These are phyloP conservation scores for Aspergillus vadensis DNA, from an alignment of 2,329 filamentous ascomycete genomes.

Conservation along the genomic window DNA sequence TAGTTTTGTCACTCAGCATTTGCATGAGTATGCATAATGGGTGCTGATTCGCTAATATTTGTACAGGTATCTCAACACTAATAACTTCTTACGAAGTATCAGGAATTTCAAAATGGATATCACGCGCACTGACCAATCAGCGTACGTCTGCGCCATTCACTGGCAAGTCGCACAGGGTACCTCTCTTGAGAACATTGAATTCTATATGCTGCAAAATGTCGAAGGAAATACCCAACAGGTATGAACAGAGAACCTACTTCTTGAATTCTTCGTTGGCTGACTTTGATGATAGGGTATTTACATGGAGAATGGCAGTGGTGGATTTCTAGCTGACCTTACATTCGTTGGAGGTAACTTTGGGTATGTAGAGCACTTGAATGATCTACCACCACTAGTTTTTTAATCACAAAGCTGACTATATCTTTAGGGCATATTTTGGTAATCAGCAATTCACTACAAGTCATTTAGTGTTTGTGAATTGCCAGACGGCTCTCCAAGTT, in stretches of 20 bases:
- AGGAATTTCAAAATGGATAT: slow-evolving; percentile 31
- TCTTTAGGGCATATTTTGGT: slow-evolving; percentile 43
- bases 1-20: too few relatives aligned
- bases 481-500: slow-evolving; percentile 56
- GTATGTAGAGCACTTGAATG: slow-evolving; percentile 20
- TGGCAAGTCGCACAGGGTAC: slow-evolving; percentile 77
- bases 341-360: slow-evolving; percentile 64
- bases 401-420: not conserved
- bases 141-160: slow-evolving; percentile 57
- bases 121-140: slow-evolving; percentile 6
- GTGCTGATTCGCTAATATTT: too few relatives aligned
- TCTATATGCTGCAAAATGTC: slow-evolving; percentile 60
- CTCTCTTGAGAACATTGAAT: slow-evolving; percentile 70
- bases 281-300: slow-evolving; percentile 28
- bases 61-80: slow-evolving; percentile 8
- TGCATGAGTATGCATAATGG: too few relatives aligned
- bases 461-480: slow-evolving; percentile 54
- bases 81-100: slow-evolving; percentile 27
- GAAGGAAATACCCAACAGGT: too few relatives aligned
- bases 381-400: not conserved
- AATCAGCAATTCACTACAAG: slow-evolving; percentile 63
- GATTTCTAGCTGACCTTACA: slow-evolving; percentile 59
- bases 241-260: too few relatives aligned
- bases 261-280: too few relatives aligned
- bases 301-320: slow-evolving; percentile 51